Evolutionary conservation across 805 yeast species (phyloP).

Genomic region (Torulaspora franciscae): DNA sequence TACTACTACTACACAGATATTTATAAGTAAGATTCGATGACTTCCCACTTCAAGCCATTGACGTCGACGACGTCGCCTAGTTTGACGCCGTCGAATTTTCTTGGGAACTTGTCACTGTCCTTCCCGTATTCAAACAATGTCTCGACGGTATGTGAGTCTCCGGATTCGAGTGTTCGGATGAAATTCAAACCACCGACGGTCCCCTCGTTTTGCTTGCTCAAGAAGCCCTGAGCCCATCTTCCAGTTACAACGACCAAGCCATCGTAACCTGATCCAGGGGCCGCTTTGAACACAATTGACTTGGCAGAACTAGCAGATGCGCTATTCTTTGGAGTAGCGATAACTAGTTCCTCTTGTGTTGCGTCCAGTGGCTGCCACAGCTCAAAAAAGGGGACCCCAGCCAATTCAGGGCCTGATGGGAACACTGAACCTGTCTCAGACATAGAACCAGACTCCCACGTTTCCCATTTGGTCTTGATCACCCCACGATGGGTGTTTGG

Average conservation of each 20-base stretch:
- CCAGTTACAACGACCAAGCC: constrained; percentile 34
- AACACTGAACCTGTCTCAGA: constrained; percentile 33
- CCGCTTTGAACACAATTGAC: constrained; percentile 25
- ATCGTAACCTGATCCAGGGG: constrained; percentile 23
- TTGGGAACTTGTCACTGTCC: constrained; percentile 29
- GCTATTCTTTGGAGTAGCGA: constrained; percentile 11
- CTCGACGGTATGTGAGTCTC: constrained; percentile 13
- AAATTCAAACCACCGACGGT: constrained; percentile 26
- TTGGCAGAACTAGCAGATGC: constrained; percentile 15
- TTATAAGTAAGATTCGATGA: constrained; percentile 26
- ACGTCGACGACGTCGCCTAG: constrained; percentile 24
- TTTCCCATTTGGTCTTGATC: constrained; percentile 31
- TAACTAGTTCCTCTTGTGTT: constrained; percentile 20
- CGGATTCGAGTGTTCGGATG: constrained; percentile 26
- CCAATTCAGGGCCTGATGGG: constrained; percentile 30
- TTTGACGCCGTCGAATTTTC: constrained; percentile 19
- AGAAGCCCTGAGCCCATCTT: constrained; percentile 34
- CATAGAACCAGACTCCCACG: constrained; percentile 34
- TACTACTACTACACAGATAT: not conserved
- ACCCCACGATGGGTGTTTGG: constrained; percentile 31
- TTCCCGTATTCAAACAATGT: constrained; percentile 25
- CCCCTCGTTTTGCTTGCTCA: constrained; percentile 23
- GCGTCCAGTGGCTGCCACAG: constrained; percentile 37
- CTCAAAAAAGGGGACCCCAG: constrained; percentile 31
- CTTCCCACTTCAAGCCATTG: constrained; percentile 30